Evolutionary conservation across 768 basidiomycete genomes (phyloP).

Genomic region (Trametes gibbosa): DNA sequence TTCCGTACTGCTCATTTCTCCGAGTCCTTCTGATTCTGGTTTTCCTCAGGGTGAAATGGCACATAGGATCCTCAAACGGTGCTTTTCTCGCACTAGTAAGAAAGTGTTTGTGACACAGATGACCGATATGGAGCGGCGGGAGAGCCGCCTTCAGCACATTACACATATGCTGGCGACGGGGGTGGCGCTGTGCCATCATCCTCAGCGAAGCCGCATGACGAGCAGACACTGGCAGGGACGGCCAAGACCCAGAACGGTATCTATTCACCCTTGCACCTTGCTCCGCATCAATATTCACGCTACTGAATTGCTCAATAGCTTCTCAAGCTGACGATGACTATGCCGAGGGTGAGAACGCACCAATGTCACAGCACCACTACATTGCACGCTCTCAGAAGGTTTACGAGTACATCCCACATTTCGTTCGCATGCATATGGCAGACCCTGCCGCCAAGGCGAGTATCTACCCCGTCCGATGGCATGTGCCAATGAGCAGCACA

Average conservation of each 20-base stretch:
- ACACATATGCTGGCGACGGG: too few species aligned
- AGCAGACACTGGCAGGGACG: too few species aligned
- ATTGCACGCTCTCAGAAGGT: not conserved
- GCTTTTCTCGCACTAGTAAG: not conserved
- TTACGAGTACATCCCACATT: not conserved
- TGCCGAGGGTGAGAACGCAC: not conserved
- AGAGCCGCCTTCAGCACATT: not conserved
- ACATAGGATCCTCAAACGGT: not conserved
- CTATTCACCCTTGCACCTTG: too few species aligned
- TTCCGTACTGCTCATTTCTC: too few species aligned
- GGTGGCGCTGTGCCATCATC: too few species aligned
- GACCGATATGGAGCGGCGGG: not conserved
- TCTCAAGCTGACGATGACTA: not conserved
- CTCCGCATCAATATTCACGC: too few species aligned
- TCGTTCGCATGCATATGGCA: not conserved
- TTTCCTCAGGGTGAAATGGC: not conserved
- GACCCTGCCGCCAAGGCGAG: slow-evolving; percentile 2
- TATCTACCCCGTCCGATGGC: too few species aligned
- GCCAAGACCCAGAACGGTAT: too few species aligned
- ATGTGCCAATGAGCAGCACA: too few species aligned
- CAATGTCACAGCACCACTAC: not conserved
- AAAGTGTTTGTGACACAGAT: not conserved
- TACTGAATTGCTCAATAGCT: too few species aligned
- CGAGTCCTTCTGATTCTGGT: not conserved
- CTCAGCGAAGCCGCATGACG: too few species aligned